phyloP scores from a whole-genome alignment of 1,284 basidiomycete species.

The Puccinia coronata region DNA sequence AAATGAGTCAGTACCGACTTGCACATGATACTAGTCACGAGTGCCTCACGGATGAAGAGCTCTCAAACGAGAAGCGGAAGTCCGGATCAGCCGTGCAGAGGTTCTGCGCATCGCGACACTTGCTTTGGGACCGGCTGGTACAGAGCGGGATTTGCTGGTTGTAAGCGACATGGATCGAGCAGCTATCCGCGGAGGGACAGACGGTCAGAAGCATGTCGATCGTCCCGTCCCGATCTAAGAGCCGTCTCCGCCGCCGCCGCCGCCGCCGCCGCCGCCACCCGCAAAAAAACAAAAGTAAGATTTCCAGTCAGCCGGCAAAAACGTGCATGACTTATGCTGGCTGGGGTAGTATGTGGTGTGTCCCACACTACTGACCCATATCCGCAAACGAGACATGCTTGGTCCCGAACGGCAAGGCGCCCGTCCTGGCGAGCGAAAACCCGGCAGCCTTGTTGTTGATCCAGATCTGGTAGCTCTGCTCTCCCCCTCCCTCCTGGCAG shows the following conservation, averaged over 20 bases:
- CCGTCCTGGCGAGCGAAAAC: conserved; percentile 71
- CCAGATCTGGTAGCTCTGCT: conserved; percentile 81
- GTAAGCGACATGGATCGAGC: conserved; percentile 86
- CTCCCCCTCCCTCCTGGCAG: conserved; percentile 68
- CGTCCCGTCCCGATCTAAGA: conserved; percentile 85
- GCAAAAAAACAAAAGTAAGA: no score
- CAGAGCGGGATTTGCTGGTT: conserved; percentile 89
- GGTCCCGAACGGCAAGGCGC: conserved; percentile 72
- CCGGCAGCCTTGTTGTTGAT: conserved; percentile 75
- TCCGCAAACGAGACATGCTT: conserved; percentile 87
- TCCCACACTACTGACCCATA: conserved; percentile 67
- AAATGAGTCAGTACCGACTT: no score
- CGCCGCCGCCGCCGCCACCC: neutral
- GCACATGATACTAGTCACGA: no score
- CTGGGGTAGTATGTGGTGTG: no score
- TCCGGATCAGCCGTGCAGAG: conserved; percentile 78
- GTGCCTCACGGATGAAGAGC: conserved; percentile 6
- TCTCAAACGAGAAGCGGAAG: conserved; percentile 70
- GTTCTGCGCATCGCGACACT: conserved; percentile 74
- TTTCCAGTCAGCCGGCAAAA: no score
- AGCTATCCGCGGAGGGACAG: conserved; percentile 70
- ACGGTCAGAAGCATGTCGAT: conserved; percentile 91
- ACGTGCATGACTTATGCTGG: no score
- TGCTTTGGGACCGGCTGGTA: conserved; percentile 50
- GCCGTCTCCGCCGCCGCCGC: neutral